A percentile compares a stretch with the other conserved stretches of the same genome.
Evolutionary conservation across 2,329 filamentous ascomycete species (phyloP).

Genomic region (Ambrosiella xylebori): DNA sequence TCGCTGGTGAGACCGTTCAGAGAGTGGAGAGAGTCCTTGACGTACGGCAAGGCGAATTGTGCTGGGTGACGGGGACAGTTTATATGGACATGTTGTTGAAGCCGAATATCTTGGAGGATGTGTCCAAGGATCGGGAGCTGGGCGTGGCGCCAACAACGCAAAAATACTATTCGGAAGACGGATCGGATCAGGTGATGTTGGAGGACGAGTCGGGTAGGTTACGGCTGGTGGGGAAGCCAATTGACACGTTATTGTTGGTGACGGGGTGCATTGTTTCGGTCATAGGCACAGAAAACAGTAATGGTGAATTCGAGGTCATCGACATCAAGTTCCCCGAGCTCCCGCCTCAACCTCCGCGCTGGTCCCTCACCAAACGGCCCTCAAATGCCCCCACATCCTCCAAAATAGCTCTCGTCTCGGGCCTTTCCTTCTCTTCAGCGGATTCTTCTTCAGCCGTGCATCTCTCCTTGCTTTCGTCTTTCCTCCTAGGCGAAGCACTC

Average conservation of each 20-base stretch:
- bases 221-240: slow-evolving; percentile 52
- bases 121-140: slow-evolving; percentile 88
- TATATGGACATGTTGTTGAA: slow-evolving; percentile 97
- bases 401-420: slow-evolving; percentile 58
- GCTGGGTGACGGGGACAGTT: slow-evolving; percentile 86
- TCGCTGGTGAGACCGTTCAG: slow-evolving; percentile 58
- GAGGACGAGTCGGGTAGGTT: slow-evolving; percentile 92
- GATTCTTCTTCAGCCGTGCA: slow-evolving; percentile 55
- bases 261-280: slow-evolving; percentile 92
- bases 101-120: slow-evolving; percentile 87
- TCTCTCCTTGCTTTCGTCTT: slow-evolving; percentile 67
- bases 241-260: slow-evolving; percentile 57
- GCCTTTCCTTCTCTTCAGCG: slow-evolving; percentile 63
- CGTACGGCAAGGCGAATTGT: slow-evolving; percentile 85
- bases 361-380: slow-evolving; percentile 45
- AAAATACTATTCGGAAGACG: slow-evolving; percentile 53
- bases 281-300: slow-evolving; percentile 79
- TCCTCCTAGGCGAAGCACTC: slow-evolving; percentile 66
- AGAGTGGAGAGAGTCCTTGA: slow-evolving; percentile 80
- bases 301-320: slow-evolving; percentile 83
- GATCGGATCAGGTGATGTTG: slow-evolving; percentile 57
- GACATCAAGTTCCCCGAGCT: slow-evolving; percentile 81
- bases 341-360: slow-evolving; percentile 63
- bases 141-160: slow-evolving; percentile 59
- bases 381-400: slow-evolving; percentile 17